These are phyloP conservation scores for Zygotorulaspora sp. DNA, from an alignment of 805 yeast species.

Conservation along the genomic window DNA sequence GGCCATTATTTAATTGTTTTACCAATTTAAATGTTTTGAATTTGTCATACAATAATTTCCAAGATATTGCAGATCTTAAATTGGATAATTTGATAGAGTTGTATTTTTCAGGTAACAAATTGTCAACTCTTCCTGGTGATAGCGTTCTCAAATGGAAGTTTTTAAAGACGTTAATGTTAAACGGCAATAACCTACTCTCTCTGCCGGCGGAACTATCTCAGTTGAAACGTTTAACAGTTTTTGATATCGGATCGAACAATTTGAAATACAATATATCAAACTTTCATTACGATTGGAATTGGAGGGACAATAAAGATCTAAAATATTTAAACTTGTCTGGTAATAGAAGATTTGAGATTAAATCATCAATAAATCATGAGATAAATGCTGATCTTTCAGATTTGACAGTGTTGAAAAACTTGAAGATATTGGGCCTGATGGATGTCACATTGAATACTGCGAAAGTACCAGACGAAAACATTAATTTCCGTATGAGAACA, in stretches of 20 bases:
- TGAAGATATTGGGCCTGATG: conserved; percentile 79
- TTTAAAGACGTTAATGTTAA: conserved; percentile 61
- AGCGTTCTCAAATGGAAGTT: conserved; percentile 60
- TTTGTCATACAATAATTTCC: conserved; percentile 75
- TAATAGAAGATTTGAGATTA: conserved; percentile 85
- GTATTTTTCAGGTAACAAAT: conserved; percentile 76
- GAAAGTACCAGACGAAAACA: conserved; percentile 81
- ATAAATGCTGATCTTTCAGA: conserved; percentile 48
- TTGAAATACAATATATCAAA: conserved; percentile 89
- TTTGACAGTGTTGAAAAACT: conserved; percentile 65
- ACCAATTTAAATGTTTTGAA: conserved; percentile 59
- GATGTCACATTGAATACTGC: conserved; percentile 92
- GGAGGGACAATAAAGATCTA: conserved; percentile 79
- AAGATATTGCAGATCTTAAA: conserved; percentile 77
- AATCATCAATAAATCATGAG: conserved; percentile 47
- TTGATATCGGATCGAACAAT: conserved; percentile 89
- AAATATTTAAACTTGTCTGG: conserved; percentile 87
- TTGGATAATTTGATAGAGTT: conserved; percentile 56
- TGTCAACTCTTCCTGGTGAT: conserved; percentile 79
- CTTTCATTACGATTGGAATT: conserved; percentile 96
- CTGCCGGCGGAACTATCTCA: conserved; percentile 85
- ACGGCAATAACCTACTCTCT: conserved; percentile 79
- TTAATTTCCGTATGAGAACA: conserved; percentile 81
- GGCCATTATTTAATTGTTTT: conserved; percentile 60
- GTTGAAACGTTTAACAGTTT: conserved; percentile 54